Conservation (phyloP, 306 rosid species). For the Ceratonia siliqua region DNA sequence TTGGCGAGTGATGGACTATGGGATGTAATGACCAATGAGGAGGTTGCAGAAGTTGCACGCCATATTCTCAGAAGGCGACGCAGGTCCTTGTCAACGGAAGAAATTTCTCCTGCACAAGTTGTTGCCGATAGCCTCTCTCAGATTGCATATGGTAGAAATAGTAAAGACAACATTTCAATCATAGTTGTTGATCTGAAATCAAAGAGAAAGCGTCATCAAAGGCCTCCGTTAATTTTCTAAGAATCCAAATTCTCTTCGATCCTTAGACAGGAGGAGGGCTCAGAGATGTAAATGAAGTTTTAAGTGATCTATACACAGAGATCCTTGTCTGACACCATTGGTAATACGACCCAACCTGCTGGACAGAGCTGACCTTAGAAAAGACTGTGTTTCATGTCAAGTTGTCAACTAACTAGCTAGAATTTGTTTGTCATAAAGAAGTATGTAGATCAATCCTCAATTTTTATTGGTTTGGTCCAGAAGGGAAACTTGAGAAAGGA, state of each 20-base stretch:
- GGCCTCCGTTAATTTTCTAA: slow-evolving; percentile 39
- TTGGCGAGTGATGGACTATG: slow-evolving; percentile 89
- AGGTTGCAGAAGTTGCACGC: slow-evolving; percentile 77
- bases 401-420: slow-evolving; percentile 7
- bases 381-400: too few relatives aligned
- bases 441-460: slow-evolving; percentile 41
- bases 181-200: slow-evolving; percentile 78
- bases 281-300: too few relatives aligned
- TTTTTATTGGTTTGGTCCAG: slow-evolving; percentile 38
- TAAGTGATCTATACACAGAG: too few relatives aligned
- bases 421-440: slow-evolving; percentile 26
- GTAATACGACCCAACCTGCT: too few relatives aligned
- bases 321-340: neutral
- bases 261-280: too few relatives aligned
- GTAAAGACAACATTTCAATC: slow-evolving; percentile 75
- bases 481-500: neutral
- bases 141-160: slow-evolving; percentile 68
- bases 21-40: slow-evolving; percentile 86
- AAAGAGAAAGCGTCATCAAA: slow-evolving; percentile 60
- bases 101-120: slow-evolving; percentile 60
- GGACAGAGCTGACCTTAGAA: too few relatives aligned
- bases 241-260: neutral
- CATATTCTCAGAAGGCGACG: slow-evolving; percentile 67
- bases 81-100: slow-evolving; percentile 44
- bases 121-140: slow-evolving; percentile 76